These are phyloP conservation scores for Rhododendron vialii DNA, from an alignment of 148 eudicot species.

Conservation along the genomic window DNA sequence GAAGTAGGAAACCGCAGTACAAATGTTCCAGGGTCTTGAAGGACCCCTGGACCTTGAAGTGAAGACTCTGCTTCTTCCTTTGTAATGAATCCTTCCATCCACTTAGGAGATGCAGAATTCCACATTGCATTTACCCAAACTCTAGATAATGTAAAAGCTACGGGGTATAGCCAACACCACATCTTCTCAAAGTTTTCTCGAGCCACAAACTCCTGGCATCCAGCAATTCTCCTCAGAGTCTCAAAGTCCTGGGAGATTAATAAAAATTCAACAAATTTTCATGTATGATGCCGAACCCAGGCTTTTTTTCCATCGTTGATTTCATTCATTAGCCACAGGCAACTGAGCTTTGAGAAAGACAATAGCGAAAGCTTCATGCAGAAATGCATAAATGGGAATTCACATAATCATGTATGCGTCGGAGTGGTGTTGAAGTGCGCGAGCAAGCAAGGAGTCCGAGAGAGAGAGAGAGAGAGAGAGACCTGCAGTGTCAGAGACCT, in stretches of 20 bases:
- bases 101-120: constrained; percentile 55
- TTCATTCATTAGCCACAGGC: background rate
- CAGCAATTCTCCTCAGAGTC: constrained; percentile 60
- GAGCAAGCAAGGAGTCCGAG: background rate
- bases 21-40: constrained; percentile 85
- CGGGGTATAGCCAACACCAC: constrained; percentile 95
- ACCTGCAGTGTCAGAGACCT: constrained; percentile 80
- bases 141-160: constrained; percentile 71
- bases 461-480: constrained; percentile 19
- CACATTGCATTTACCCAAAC: constrained; percentile 52
- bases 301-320: background rate
- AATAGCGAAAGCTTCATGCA: background rate
- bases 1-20: constrained; percentile 89
- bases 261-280: background rate
- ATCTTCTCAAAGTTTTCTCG: constrained; percentile 71
- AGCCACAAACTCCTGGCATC: constrained; percentile 55
- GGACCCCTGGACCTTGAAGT: constrained; percentile 46
- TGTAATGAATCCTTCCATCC: constrained; percentile 88
- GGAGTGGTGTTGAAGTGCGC: background rate
- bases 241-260: constrained; percentile 63
- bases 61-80: constrained; percentile 90
- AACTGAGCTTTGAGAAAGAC: background rate
- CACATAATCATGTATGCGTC: background rate
- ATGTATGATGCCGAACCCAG: background rate
- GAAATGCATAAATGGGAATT: background rate